Evolutionary conservation across 495 filamentous ascomycete species (phyloP).

Genomic region (Cercophora scortea): DNA sequence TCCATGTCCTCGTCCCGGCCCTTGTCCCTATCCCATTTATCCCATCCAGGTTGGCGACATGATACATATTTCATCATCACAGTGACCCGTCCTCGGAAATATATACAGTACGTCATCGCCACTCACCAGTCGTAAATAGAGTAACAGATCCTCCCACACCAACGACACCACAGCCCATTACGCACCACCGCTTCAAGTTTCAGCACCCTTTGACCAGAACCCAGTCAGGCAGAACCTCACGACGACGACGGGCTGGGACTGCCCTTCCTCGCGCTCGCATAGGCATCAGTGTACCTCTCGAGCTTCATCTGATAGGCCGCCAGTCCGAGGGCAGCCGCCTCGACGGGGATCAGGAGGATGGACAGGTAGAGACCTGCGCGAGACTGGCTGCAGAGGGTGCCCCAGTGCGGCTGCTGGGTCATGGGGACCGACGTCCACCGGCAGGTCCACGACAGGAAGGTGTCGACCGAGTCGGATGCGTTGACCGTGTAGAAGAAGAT

Average conservation of each 20-base stretch:
- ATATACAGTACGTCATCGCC: too few species aligned
- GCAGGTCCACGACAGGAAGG: slow-evolving; percentile 48
- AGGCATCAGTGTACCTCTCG: slow-evolving; percentile 27
- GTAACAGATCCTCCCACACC: too few species aligned
- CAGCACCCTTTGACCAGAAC: background rate
- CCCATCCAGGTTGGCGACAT: too few species aligned
- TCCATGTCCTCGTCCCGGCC: too few species aligned
- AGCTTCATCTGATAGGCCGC: slow-evolving; percentile 31
- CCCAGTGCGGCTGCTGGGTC: slow-evolving; percentile 38
- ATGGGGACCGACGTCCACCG: slow-evolving; percentile 41
- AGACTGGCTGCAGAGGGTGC: slow-evolving; percentile 42
- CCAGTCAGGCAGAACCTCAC: background rate
- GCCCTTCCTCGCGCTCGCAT: slow-evolving; percentile 14
- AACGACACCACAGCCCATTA: too few species aligned
- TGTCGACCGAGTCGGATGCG: slow-evolving; percentile 34
- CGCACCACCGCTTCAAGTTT: too few species aligned
- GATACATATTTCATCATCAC: too few species aligned
- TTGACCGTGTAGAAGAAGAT: slow-evolving; percentile 49
- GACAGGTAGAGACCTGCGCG: slow-evolving; percentile 41
- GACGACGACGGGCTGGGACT: slow-evolving; percentile 11
- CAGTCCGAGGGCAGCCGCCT: slow-evolving; percentile 32
- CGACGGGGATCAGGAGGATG: slow-evolving; percentile 44
- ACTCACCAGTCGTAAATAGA: too few species aligned
- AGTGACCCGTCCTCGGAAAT: too few species aligned
- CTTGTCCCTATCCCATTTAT: too few species aligned